These are phyloP conservation scores for Xerocomellus intermedius DNA, from an alignment of 768 basidiomycete genomes.

Conservation along the genomic window DNA sequence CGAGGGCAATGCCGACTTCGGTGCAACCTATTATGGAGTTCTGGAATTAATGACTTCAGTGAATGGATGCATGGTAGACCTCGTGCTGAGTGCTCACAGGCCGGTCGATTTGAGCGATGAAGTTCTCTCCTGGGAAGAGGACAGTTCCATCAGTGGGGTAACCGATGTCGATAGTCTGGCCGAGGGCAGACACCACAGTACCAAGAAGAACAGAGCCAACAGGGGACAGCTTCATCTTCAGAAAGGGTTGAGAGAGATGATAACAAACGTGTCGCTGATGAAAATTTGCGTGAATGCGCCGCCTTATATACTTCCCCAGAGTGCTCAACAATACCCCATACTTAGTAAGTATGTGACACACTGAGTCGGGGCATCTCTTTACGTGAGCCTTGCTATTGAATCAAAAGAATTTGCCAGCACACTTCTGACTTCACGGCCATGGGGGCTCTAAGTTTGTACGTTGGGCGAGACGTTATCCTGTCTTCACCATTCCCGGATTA, in stretches of 20 bases:
- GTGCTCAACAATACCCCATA: neutral
- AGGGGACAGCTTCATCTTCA: conserved; percentile 18
- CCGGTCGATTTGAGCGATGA: conserved; percentile 18
- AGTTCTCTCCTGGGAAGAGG: conserved; percentile 14
- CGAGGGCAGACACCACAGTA: conserved; percentile 11
- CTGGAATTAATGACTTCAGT: conserved; percentile 5
- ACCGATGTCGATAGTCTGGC: conserved; percentile 30
- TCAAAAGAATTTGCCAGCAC: no score
- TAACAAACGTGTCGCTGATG: neutral
- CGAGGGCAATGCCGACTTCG: conserved; percentile 34
- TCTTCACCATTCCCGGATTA: no score
- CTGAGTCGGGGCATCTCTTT: no score
- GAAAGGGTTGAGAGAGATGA: neutral
- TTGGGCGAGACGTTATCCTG: no score
- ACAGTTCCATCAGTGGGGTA: conserved; percentile 20
- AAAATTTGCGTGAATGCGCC: neutral
- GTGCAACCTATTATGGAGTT: conserved; percentile 13
- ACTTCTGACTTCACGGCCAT: no score
- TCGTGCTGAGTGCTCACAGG: conserved; percentile 18
- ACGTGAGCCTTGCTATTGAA: no score
- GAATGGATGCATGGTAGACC: neutral
- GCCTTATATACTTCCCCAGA: conserved; percentile 3
- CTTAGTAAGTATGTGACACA: no score
- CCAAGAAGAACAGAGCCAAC: neutral
- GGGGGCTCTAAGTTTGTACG: no score